These are phyloP conservation scores for Ricinus communis DNA, from an alignment of 345 rosid species.

Conservation along the genomic window DNA sequence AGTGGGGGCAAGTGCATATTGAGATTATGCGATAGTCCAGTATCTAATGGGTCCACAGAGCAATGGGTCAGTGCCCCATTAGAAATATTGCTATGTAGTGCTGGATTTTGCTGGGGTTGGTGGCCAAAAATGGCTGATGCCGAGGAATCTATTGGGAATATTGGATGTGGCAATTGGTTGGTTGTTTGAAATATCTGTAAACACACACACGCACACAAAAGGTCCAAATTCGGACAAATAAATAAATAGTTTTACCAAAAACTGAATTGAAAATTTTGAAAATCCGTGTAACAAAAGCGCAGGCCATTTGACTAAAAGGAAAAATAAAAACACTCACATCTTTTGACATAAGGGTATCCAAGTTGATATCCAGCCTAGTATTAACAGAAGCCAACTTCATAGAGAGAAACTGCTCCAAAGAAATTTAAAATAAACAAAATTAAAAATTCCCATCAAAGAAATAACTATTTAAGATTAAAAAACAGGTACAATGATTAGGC, in stretches of 20 bases:
- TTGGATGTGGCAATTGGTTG: slow-evolving; percentile 44
- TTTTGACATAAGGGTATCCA: slow-evolving; percentile 58
- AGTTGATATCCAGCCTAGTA: slow-evolving; percentile 65
- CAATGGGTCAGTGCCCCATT: slow-evolving; percentile 42
- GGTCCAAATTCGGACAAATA: neutral
- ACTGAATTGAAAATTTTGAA: neutral
- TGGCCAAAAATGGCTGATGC: slow-evolving; percentile 46
- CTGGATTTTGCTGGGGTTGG: slow-evolving; percentile 37
- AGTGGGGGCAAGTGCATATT: slow-evolving; percentile 48
- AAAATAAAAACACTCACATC: slow-evolving; percentile 53
- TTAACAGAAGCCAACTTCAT: slow-evolving; percentile 87
- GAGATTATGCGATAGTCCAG: slow-evolving; percentile 37
- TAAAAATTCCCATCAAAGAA: neutral
- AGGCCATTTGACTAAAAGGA: neutral
- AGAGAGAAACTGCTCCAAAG: slow-evolving; percentile 64
- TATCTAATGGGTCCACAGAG: slow-evolving; percentile 45
- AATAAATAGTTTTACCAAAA: no score
- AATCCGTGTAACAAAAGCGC: neutral
- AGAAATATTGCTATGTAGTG: slow-evolving; percentile 31
- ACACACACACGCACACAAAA: neutral
- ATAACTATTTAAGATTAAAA: neutral
- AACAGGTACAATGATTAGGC: slow-evolving; percentile 7
- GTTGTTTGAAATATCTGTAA: slow-evolving; percentile 51
- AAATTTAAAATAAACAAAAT: no score
- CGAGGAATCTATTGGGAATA: slow-evolving; percentile 55